Evolutionary conservation across 306 rosid genomes (phyloP).

Genomic region (Fragaria nilgerrensis): DNA sequence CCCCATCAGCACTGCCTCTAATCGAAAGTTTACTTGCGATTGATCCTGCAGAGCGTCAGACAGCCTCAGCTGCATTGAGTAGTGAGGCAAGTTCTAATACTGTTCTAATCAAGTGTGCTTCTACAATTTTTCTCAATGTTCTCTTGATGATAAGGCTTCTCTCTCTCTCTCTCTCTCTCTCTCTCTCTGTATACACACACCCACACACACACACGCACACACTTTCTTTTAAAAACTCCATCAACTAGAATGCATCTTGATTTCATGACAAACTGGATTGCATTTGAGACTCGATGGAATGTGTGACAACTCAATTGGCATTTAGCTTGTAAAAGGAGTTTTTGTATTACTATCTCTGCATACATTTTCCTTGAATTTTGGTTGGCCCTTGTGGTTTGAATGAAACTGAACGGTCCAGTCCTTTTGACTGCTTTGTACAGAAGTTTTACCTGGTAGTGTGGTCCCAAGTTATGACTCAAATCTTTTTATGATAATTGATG

Average conservation of each 20-base stretch:
- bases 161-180: too few relatives aligned
- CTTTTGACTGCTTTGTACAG: background rate
- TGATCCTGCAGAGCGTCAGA: constrained; percentile 82
- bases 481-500: background rate
- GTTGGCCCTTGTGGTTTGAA: background rate
- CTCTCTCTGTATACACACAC: too few relatives aligned
- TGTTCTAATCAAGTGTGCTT: constrained; percentile 8
- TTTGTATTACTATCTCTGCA: background rate
- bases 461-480: background rate
- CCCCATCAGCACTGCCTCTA: constrained; percentile 72
- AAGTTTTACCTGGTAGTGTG: constrained; percentile 18
- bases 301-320: background rate
- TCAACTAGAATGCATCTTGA: background rate
- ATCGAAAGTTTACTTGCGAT: constrained; percentile 80
- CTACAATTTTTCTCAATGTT: background rate
- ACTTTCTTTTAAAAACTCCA: too few relatives aligned
- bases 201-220: too few relatives aligned
- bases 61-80: constrained; percentile 74
- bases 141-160: constrained; percentile 19
- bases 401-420: background rate
- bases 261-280: background rate
- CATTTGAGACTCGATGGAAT: background rate
- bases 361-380: background rate
- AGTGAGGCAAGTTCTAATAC: constrained; percentile 58
- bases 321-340: background rate